Percentiles rank a stretch among this genome's conserved stretches.
Conservation (phyloP, 1,139 yeast genomes). For the Kazachstania sp. region DNA sequence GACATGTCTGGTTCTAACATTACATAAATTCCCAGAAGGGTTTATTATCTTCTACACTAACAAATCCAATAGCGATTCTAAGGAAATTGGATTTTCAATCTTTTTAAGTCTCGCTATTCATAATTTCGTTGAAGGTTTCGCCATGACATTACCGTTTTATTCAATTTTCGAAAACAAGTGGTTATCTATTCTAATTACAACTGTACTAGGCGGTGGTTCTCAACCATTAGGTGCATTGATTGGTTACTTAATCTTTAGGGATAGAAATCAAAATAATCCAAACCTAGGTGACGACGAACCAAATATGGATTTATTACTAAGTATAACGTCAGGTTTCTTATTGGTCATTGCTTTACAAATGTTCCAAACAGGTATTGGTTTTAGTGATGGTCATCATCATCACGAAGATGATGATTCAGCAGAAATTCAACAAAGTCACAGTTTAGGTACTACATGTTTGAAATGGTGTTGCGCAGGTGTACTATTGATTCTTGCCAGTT, state of each 20-base stretch:
- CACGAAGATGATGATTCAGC: slow-evolving; percentile 25
- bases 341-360: slow-evolving; percentile 74
- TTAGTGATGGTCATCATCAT: slow-evolving; percentile 32
- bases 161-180: slow-evolving; percentile 57
- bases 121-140: slow-evolving; percentile 91
- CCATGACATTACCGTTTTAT: slow-evolving; percentile 85
- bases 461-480: slow-evolving; percentile 32
- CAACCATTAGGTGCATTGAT: slow-evolving; percentile 84
- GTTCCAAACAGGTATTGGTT: slow-evolving; percentile 44
- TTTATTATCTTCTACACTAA: slow-evolving; percentile 54
- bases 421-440: slow-evolving; percentile 22
- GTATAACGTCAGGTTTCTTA: slow-evolving; percentile 77
- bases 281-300: slow-evolving; percentile 7
- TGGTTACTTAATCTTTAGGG: slow-evolving; percentile 53
- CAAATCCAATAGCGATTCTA: slow-evolving; percentile 23
- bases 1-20: slow-evolving; percentile 76
- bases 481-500: slow-evolving; percentile 24
- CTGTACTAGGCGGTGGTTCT: slow-evolving; percentile 68
- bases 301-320: slow-evolving; percentile 39
- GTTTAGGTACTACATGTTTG: slow-evolving; percentile 29
- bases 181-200: slow-evolving; percentile 57
- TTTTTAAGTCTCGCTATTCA: slow-evolving; percentile 80
- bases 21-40: slow-evolving; percentile 94
- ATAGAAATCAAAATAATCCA: slow-evolving; percentile 20
- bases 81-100: slow-evolving; percentile 74